Percentiles rank a stretch among this genome's conserved stretches.
Conservation (phyloP, 2,329 filamentous ascomycete species). For the Penicillium sumatraense region DNA sequence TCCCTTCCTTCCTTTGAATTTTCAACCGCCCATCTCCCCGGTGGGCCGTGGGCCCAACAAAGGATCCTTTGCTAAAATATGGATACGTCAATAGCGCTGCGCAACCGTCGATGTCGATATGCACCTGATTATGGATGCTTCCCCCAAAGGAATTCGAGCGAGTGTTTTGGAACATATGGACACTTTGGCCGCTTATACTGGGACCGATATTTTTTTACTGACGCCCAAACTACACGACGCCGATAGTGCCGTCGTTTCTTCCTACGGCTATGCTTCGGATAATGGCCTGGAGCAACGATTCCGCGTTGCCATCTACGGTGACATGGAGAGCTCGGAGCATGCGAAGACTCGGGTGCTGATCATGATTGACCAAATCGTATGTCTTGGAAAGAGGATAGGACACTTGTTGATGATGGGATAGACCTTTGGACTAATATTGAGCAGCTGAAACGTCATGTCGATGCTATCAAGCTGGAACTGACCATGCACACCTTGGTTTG, state of each 20-base stretch:
- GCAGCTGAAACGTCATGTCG: slow-evolving; percentile 65
- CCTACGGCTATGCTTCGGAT: slow-evolving; percentile 76
- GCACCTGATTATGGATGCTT: slow-evolving; percentile 81
- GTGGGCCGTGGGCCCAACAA: slow-evolving; percentile 5
- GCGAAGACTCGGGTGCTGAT: slow-evolving; percentile 95
- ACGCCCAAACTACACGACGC: slow-evolving; percentile 84
- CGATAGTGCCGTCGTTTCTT: slow-evolving; percentile 74
- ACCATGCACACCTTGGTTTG: slow-evolving; percentile 91
- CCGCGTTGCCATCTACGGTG: slow-evolving; percentile 91
- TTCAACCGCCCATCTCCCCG: slow-evolving; percentile 8
- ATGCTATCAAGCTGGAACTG: slow-evolving; percentile 79
- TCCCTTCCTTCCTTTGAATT: background rate
- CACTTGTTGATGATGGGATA: too few species aligned
- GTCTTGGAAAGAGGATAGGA: slow-evolving; percentile 21
- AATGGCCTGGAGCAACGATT: slow-evolving; percentile 85
- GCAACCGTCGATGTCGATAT: slow-evolving; percentile 93
- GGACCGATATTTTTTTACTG: slow-evolving; percentile 94
- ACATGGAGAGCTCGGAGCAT: slow-evolving; percentile 93
- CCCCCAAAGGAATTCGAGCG: slow-evolving; percentile 69
- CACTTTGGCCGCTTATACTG: slow-evolving; percentile 82
- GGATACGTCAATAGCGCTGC: slow-evolving; percentile 68
- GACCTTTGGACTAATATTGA: slow-evolving; percentile 26
- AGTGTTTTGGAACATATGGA: slow-evolving; percentile 84
- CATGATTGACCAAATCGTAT: slow-evolving; percentile 92
- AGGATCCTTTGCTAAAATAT: slow-evolving; percentile 25